Evolutionary conservation across 345 rosid genomes (phyloP), one percentile per base, ranked within the genome.

Genomic region (Raphanus raphanistrum): DNA sequence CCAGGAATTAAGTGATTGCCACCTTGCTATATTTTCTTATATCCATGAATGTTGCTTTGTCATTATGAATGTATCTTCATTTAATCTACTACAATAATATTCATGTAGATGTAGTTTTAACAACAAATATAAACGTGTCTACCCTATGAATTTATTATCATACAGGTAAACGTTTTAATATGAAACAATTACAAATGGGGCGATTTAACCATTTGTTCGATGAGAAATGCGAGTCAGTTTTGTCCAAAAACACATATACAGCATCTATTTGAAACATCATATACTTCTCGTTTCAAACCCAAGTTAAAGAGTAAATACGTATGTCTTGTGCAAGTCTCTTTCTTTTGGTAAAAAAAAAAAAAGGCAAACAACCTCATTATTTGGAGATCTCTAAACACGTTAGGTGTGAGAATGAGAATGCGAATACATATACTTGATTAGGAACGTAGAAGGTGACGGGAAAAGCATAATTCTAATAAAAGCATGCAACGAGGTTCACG

Each of bases 401-500:
- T 63, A 36, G 65, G 64, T 52, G 57, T 27, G 58, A 62, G n/a
- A 60, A 76, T 26, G 54, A 36, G 63, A 25, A 70, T 50, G 27
- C 32, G 35, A 36, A 32, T 43, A 72, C 12, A 66, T 59, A 66
- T 58, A 28, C 58, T 61, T 15, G 38, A 62, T 38, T 59, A 62
- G 82, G 71, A 68, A 68, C 16, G 62, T 61, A 74, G 82, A 74
- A 74, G 79, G 75, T 74, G 82, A 79, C 75, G 72, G 78, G 36
- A 74, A 79, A 70, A 79, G 82, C 79, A 74, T 79, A 74, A 74
- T 79, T 79, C 79, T 74, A 79, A 79, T 68, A 69, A 79, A 79
- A 69, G 82, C 79, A 74, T 63, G 69, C 71, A 79, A 79, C 55
- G 82, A 79, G 82, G 76, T 74, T 79, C 82, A 79, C 79, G 82